Conservation (phyloP, 108 stramenopile species). For the Conticribra weissflogii region DNA sequence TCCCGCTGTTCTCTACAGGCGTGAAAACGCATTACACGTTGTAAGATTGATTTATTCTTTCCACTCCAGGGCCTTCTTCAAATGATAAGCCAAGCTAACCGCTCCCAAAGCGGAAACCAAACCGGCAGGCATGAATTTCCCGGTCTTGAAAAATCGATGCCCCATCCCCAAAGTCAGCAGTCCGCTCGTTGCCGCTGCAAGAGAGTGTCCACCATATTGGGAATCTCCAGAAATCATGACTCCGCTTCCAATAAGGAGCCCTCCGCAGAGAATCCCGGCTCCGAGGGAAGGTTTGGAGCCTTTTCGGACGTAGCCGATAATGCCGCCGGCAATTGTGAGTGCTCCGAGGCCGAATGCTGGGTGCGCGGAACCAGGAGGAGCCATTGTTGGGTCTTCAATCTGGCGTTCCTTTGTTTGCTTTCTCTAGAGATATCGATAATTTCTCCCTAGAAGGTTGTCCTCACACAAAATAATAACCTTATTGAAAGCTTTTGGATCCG, state of each 20-base stretch:
- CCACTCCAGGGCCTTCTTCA: slow-evolving; percentile 52
- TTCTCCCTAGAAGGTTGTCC: no score
- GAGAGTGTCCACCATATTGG: slow-evolving; percentile 69
- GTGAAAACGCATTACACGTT: no score
- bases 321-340: slow-evolving; percentile 64
- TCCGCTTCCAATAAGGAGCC: slow-evolving; percentile 66
- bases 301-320: slow-evolving; percentile 67
- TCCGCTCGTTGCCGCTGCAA: slow-evolving; percentile 62
- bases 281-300: slow-evolving; percentile 48
- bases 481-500: no score
- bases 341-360: slow-evolving; percentile 71
- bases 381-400: not conserved
- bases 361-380: slow-evolving; percentile 78
- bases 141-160: slow-evolving; percentile 66
- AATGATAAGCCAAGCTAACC: slow-evolving; percentile 40
- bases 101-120: slow-evolving; percentile 28
- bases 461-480: no score
- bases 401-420: not conserved
- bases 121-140: slow-evolving; percentile 83
- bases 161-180: slow-evolving; percentile 75
- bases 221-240: slow-evolving; percentile 69
- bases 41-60: slow-evolving; percentile 36
- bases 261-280: slow-evolving; percentile 65
- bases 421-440: no score
- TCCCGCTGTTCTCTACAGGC: no score